phyloP scores from a whole-genome alignment of 164 flowering plant genomes.

The Vitis rotundifolia region DNA sequence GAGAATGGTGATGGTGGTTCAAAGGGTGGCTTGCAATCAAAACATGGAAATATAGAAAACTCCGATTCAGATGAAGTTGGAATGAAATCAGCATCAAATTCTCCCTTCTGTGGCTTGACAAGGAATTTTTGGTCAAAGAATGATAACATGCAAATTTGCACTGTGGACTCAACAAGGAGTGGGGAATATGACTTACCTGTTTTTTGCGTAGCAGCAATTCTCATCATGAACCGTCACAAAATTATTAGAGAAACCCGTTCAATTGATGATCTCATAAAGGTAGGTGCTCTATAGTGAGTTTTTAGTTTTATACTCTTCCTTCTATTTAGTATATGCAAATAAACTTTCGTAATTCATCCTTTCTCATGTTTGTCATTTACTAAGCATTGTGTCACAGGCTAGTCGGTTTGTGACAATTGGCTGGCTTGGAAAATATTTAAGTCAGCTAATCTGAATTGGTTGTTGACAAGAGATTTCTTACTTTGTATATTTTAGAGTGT shows the following conservation, averaged over 20 bases:
- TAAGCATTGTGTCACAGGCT: too few relatives aligned
- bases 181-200: conserved; percentile 77
- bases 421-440: too few relatives aligned
- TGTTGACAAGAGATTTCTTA: too few relatives aligned
- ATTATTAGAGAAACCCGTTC: conserved; percentile 68
- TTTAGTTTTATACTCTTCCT: not conserved
- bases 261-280: conserved; percentile 90
- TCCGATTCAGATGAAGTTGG: conserved; percentile 35
- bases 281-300: conserved; percentile 20
- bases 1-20: conserved; percentile 33
- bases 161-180: conserved; percentile 41
- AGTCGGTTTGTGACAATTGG: too few relatives aligned
- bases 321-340: too few relatives aligned
- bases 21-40: conserved; percentile 33
- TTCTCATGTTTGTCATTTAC: too few relatives aligned
- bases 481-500: too few relatives aligned
- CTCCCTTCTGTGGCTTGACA: conserved; percentile 81
- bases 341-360: too few relatives aligned
- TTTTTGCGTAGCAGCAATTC: conserved; percentile 85
- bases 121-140: conserved; percentile 64
- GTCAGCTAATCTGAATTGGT: too few relatives aligned
- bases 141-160: conserved; percentile 39
- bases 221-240: conserved; percentile 72
- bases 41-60: conserved; percentile 34
- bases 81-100: conserved; percentile 39